Base-by-base conservation (phyloP, 2,329 filamentous ascomycete genomes). In the Diplocarpon mali region DNA sequence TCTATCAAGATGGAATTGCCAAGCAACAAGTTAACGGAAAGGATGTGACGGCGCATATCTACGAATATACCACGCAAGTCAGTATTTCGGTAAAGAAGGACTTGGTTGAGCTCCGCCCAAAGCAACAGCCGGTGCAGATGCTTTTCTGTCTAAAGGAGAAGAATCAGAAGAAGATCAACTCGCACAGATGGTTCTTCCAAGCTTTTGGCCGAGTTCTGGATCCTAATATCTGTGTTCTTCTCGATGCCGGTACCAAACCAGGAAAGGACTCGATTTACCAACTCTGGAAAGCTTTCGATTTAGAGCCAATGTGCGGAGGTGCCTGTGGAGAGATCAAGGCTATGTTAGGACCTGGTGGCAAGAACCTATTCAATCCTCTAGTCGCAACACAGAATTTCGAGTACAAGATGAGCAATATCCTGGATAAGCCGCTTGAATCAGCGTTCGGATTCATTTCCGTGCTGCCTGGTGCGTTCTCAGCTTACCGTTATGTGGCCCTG, bases 151-250 rank as follows among this genome's bases (percentile, higher is more conserved):
- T 98, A 49, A 98, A 98, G 70, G 92, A 98, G 63, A 96, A 95
- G 76, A 98, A 98, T 63, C 89, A 95, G 69, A 98, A 98, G 72
- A 98, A 98, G 73, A 98, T 98, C 76, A 98, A 98, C 64, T 96
- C 92, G 0, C 92, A 98, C 64, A 75, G 92, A 63, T 98, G 92
- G 92, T 96, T 98, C 69, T 98, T 98, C 73, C 84, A 93, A 56
- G 92, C 90, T 0, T 98, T 98, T 63, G 92, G 92, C 28, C 78
- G 81, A 16, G 85, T 96, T 2, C 68, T 98, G 36, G 83, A 96
- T 51, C 92, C 92, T 32, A 96, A 96, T 59, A 94, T 98, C 56
- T 96, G 92, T 60, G 90, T 96, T 10, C 75, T 98, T 42, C 78
- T 98, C 53, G 92, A 98, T 66, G 92, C 92, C 1, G 92, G 92